Conservation (phyloP, 805 yeast genomes). For the Tetrapisispora pingtungensis region DNA sequence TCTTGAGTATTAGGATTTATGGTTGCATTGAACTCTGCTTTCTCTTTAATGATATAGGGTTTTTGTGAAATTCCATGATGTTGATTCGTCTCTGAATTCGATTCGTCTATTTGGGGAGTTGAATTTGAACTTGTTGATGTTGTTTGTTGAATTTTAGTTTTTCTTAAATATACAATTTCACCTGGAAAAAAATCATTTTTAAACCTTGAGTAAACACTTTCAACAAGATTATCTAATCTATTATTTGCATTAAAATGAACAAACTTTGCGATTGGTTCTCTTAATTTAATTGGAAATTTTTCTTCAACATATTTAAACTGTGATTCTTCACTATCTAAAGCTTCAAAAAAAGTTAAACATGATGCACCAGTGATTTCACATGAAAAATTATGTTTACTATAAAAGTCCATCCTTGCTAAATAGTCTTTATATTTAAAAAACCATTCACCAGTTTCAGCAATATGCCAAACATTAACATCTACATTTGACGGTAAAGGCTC, state of each 20-base stretch:
- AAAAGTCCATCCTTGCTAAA: constrained; percentile 60
- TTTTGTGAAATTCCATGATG: constrained; percentile 16
- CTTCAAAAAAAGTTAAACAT: constrained; percentile 84
- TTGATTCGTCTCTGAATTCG: constrained; percentile 1
- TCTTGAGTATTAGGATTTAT: constrained; percentile 29
- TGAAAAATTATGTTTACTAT: constrained; percentile 67
- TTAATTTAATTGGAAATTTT: constrained; percentile 80
- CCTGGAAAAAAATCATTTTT: constrained; percentile 86
- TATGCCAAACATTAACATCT: constrained; percentile 63
- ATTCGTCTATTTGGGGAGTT: constrained; percentile 13
- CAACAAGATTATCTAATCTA: constrained; percentile 79
- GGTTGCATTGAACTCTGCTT: constrained; percentile 61
- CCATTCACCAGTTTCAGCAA: constrained; percentile 85
- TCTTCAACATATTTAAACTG: constrained; percentile 59
- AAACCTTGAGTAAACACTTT: constrained; percentile 68
- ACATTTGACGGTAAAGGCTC: constrained; percentile 47
- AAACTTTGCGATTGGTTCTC: constrained; percentile 82
- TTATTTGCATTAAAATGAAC: constrained; percentile 75
- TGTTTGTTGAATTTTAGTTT: constrained; percentile 4
- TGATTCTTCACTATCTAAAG: constrained; percentile 61
- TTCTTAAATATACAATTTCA: constrained; percentile 59
- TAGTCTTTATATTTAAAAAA: constrained; percentile 69
- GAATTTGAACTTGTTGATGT: constrained; percentile 6
- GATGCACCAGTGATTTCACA: constrained; percentile 95
- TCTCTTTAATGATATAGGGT: constrained; percentile 61